These are phyloP conservation scores for Nannochloris sp. DNA, from an alignment of 139 green algal genomes.

Conservation along the genomic window DNA sequence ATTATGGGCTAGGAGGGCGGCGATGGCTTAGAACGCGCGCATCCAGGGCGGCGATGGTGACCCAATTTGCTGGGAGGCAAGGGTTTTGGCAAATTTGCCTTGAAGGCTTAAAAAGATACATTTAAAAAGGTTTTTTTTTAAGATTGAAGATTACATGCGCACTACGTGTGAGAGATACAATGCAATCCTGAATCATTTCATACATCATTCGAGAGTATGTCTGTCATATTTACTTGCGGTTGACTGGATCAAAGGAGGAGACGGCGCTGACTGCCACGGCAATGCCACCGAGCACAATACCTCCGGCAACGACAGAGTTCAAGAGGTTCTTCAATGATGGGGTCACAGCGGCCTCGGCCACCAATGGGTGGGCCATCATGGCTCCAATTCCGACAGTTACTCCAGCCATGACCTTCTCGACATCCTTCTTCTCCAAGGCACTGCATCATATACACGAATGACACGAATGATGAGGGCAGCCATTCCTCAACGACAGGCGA, in stretches of 20 bases:
- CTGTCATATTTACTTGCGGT: constrained; percentile 21
- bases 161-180: too few relatives aligned
- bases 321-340: constrained; percentile 92
- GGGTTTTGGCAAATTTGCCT: too few relatives aligned
- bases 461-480: too few relatives aligned
- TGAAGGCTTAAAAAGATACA: too few relatives aligned
- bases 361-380: constrained; percentile 50
- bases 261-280: constrained; percentile 70
- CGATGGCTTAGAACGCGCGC: too few relatives aligned
- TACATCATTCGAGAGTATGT: background rate
- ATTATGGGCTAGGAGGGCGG: too few relatives aligned
- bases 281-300: constrained; percentile 72
- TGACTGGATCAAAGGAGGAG: constrained; percentile 73
- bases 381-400: constrained; percentile 44
- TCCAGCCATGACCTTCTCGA: constrained; percentile 43
- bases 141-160: too few relatives aligned
- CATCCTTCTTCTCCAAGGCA: constrained; percentile 40
- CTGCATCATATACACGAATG: constrained; percentile 19
- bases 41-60: too few relatives aligned
- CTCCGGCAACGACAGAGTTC: constrained; percentile 76
- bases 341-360: constrained; percentile 70
- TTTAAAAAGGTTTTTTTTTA: too few relatives aligned
- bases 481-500: too few relatives aligned
- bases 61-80: too few relatives aligned
- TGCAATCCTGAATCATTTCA: background rate